Percentiles rank a stretch among this genome's conserved stretches.
Evolutionary conservation across 345 rosid genomes (phyloP).

Genomic region (Dipteronia sinensis): DNA sequence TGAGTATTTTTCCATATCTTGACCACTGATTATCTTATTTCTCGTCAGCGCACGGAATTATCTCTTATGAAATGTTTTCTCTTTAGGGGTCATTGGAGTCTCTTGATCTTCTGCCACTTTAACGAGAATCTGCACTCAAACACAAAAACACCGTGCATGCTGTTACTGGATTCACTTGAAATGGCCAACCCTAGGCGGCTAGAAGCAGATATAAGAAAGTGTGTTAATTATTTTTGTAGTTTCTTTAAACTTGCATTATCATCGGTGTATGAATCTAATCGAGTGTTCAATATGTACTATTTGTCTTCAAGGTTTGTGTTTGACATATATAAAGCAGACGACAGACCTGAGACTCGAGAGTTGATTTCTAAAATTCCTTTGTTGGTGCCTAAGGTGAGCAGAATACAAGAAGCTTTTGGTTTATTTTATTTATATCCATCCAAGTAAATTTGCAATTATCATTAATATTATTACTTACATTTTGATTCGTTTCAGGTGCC

Average conservation of each 20-base stretch:
- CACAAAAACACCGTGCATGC: slow-evolving; percentile 51
- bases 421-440: background rate
- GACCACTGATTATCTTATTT: background rate
- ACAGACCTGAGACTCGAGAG: slow-evolving; percentile 45
- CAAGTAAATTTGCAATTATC: background rate
- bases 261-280: background rate
- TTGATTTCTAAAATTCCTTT: slow-evolving; percentile 51
- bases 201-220: slow-evolving; percentile 71
- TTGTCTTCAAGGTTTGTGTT: slow-evolving; percentile 55
- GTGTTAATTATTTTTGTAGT: slow-evolving; percentile 11
- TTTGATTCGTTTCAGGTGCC: slow-evolving; percentile 55
- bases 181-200: slow-evolving; percentile 46
- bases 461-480: background rate
- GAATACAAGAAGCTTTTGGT: slow-evolving; percentile 11
- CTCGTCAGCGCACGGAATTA: slow-evolving; percentile 4
- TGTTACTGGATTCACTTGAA: slow-evolving; percentile 69
- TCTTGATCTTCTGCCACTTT: slow-evolving; percentile 73
- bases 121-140: slow-evolving; percentile 51
- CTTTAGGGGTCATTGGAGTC: slow-evolving; percentile 71
- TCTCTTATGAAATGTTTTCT: slow-evolving; percentile 20
- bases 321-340: slow-evolving; percentile 53
- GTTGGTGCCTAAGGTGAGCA: slow-evolving; percentile 55
- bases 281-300: background rate
- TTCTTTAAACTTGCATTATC: slow-evolving; percentile 6
- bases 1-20: slow-evolving; percentile 19